Percentiles rank a stretch among this genome's conserved stretches.
phyloP scores from a whole-genome alignment of 139 green algal genomes.

The Tetraselmis chui region DNA sequence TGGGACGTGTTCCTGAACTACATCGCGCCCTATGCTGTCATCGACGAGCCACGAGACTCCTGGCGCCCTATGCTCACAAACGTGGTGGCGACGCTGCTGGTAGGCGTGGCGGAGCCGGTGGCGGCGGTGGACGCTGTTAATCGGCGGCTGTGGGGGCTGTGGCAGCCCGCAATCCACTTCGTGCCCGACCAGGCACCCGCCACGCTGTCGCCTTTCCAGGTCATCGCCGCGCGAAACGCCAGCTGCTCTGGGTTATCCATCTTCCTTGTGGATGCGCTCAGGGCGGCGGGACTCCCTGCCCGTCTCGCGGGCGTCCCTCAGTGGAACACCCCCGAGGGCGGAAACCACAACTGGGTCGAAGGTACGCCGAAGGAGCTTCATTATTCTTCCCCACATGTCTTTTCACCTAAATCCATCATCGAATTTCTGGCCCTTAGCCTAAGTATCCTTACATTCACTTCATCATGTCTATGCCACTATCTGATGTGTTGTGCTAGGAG shows the following conservation, averaged over 20 bases:
- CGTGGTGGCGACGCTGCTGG: conserved; percentile 21
- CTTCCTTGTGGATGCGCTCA: conserved; percentile 46
- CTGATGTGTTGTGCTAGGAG: too few species aligned
- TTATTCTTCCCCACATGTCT: too few species aligned
- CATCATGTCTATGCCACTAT: too few species aligned
- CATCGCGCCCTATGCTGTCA: conserved; percentile 36
- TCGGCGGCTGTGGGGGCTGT: conserved; percentile 11
- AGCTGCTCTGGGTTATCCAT: conserved; percentile 54
- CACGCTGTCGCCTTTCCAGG: conserved; percentile 48
- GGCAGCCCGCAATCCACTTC: conserved; percentile 25
- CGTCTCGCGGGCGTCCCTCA: conserved; percentile 33
- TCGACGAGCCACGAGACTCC: conserved; percentile 38
- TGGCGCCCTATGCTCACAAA: conserved; percentile 31
- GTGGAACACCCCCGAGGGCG: not conserved
- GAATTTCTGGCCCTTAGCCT: too few species aligned
- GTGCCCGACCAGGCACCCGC: conserved; percentile 38
- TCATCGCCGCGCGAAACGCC: conserved; percentile 29
- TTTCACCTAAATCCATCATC: too few species aligned
- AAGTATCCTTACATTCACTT: too few species aligned
- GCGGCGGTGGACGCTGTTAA: conserved; percentile 33
- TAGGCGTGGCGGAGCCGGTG: conserved; percentile 3
- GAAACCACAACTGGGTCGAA: not conserved
- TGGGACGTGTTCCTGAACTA: conserved; percentile 33
- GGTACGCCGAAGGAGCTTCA: too few species aligned
- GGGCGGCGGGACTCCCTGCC: conserved; percentile 47